Base-by-base conservation (phyloP, 2,329 filamentous ascomycete genomes). In the Penicillium aurantiogriseum region DNA sequence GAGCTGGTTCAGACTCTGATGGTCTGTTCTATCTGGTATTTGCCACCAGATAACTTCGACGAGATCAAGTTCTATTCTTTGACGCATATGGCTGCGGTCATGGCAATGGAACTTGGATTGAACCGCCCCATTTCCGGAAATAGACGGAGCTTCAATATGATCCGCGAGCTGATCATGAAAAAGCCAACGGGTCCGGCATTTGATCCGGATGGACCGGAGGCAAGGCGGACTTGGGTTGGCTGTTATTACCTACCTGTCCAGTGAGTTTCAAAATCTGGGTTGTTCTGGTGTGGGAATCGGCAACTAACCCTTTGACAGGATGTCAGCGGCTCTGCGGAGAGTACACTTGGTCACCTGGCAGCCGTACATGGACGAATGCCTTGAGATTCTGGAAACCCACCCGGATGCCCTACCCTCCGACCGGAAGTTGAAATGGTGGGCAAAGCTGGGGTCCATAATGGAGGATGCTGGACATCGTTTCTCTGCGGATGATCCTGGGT, bases 41-140 rank as follows among this genome's bases (percentile, higher is more conserved):
- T 86, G 71, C 90, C 91, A 17, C 91, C 91, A 0, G 87, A 93
- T 63, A 84, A 89, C 66, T 90, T 90, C 58, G 90, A 95, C 68
- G 89, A 94, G 75, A 85, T 93, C 68, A 94, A 94, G 70, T 95
- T 94, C 72, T 96, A 94, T 76, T 90, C 93, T 76, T 83, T 94
- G 63, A 86, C 91, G 45, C 90, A 96, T 71, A 85, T 91, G 69
- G 88, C 89, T 2, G 88, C 88, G 47, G 83, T 91, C 65, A 90
- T 96, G 87, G 88, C 88, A 27, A 86, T 95, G 54, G 91, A 96
- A 65, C 83, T 96, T 35, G 91, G 91, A 0, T 83, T 96, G 7
- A 89, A 88, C 17, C 83, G 84, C 61, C 79, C 80, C 63, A 72
- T 74, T 60, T 78, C 70, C 65, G 62, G 64, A 61, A 71, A 74